A percentile compares a stretch with the other conserved stretches of the same genome.
These are phyloP conservation scores for Paxillus involutus DNA, from an alignment of 768 basidiomycete genomes.

Conservation along the genomic window DNA sequence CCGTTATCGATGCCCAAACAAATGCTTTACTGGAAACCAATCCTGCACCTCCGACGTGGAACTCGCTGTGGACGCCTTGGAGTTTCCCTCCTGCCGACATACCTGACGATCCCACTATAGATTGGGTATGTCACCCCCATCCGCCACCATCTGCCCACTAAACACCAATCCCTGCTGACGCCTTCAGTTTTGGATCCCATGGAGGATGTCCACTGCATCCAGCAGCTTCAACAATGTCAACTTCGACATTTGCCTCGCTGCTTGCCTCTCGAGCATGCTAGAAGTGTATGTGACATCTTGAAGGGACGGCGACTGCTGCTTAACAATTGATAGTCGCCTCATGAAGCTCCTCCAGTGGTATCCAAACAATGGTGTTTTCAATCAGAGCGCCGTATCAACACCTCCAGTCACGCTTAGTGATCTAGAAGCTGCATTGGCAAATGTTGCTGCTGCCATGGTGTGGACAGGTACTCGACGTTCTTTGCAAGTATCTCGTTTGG, in stretches of 20 bases:
- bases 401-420: constrained; percentile 2
- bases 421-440: constrained; percentile 12
- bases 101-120: background rate
- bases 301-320: background rate
- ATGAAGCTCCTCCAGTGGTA: background rate
- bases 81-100: background rate
- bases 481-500: background rate
- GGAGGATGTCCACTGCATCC: background rate
- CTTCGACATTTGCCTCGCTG: background rate
- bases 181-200: background rate
- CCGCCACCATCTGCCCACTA: background rate
- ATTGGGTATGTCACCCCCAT: background rate
- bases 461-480: constrained; percentile 3
- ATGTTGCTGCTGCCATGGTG: constrained; percentile 6
- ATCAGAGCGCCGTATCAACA: background rate
- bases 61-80: background rate
- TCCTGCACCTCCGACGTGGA: background rate
- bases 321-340: background rate
- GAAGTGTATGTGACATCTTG: background rate
- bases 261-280: background rate
- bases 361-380: background rate
- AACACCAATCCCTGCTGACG: background rate
- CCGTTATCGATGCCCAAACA: background rate
- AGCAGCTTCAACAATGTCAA: background rate
- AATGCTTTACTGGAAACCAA: background rate